A percentile compares a stretch with the other conserved stretches of the same genome.
phyloP scores from a whole-genome alignment of 2,329 filamentous ascomycete genomes.

The Aspergillus hiratsukae region DNA sequence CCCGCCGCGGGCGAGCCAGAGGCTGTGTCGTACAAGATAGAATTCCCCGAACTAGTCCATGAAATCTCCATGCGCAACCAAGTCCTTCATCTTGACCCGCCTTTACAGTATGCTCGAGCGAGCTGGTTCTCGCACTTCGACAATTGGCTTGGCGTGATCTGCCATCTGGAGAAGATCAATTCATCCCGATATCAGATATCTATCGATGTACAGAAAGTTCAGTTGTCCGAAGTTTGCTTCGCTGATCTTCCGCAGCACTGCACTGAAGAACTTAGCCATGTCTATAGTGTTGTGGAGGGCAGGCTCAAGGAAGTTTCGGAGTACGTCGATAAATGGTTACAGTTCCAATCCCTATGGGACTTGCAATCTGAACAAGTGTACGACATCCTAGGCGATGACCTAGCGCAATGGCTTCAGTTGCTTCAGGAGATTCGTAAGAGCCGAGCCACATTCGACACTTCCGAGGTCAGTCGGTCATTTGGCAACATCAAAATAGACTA shows the following conservation, averaged over 20 bases:
- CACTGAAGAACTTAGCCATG: conserved; percentile 69
- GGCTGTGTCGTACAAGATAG: conserved; percentile 30
- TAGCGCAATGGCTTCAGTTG: conserved; percentile 88
- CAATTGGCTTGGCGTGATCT: conserved; percentile 87
- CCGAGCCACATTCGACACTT: conserved; percentile 93
- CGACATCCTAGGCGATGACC: conserved; percentile 81
- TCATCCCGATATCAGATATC: conserved; percentile 92
- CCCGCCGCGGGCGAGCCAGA: conserved; percentile 25
- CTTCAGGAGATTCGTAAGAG: conserved; percentile 97
- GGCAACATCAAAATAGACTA: conserved; percentile 95
- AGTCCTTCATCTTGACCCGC: conserved; percentile 92
- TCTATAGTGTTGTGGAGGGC: conserved; percentile 77
- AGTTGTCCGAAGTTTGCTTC: conserved; percentile 57
- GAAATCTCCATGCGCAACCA: conserved; percentile 98
- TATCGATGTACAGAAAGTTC: conserved; percentile 47
- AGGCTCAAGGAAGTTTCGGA: conserved; percentile 73
- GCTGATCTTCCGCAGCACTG: conserved; percentile 80
- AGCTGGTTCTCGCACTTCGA: conserved; percentile 93
- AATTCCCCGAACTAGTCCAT: conserved; percentile 60
- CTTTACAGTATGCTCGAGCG: conserved; percentile 82
- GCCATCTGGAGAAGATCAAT: conserved; percentile 89
- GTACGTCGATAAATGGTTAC: conserved; percentile 97
- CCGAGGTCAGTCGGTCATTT: conserved; percentile 86
- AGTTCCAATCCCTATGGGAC: conserved; percentile 98
- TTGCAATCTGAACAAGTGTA: conserved; percentile 94